Percentiles rank a stretch among this genome's conserved stretches.
Evolutionary conservation across 768 basidiomycete genomes (phyloP).

Genomic region (Kwoniella sp.): DNA sequence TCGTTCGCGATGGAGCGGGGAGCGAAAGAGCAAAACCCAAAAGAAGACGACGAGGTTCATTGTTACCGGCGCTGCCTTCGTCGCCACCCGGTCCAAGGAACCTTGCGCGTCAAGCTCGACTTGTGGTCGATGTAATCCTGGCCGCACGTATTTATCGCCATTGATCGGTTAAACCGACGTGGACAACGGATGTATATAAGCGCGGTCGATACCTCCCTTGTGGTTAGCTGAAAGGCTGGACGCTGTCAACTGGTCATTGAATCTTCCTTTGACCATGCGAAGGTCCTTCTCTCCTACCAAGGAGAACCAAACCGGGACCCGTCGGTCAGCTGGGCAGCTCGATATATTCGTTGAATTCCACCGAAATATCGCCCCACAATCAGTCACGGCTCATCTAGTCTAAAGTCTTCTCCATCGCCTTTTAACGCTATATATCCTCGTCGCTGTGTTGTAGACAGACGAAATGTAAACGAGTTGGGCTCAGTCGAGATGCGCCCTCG

Average conservation of each 20-base stretch:
- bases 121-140: too few species aligned
- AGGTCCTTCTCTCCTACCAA: neutral
- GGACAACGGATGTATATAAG: neutral
- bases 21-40: neutral
- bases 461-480: too few species aligned
- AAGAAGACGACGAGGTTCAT: neutral
- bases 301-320: neutral
- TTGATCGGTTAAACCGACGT: neutral
- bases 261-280: neutral
- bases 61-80: conserved; percentile 19
- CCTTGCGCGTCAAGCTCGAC: too few species aligned
- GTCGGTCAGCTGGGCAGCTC: neutral
- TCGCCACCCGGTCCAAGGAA: conserved; percentile 16
- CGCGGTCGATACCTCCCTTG: neutral
- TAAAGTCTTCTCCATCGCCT: neutral
- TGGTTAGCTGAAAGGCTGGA: neutral
- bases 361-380: too few species aligned
- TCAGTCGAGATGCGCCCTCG: conserved; percentile 18
- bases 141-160: neutral
- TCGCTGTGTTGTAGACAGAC: too few species aligned
- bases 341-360: neutral
- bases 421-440: neutral
- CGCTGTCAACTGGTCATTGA: neutral
- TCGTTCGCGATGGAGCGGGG: neutral
- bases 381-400: neutral